A percentile compares a stretch with the other conserved stretches of the same genome.
phyloP scores from a whole-genome alignment of 441 rosid genomes.

The Pelargonium myrrhifolium region DNA sequence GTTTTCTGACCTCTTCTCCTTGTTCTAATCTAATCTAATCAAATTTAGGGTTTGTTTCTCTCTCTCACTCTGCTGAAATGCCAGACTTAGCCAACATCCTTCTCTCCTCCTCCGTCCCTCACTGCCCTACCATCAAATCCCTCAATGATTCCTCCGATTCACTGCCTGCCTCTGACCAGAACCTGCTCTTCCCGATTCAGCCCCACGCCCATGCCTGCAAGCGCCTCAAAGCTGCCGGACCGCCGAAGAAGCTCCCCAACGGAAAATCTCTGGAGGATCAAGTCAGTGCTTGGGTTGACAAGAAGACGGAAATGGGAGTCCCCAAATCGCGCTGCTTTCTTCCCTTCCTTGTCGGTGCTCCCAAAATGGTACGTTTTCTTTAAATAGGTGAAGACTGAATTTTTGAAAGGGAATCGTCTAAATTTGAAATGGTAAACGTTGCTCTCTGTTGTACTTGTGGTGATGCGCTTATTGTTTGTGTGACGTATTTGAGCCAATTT shows the following conservation, averaged over 20 bases:
- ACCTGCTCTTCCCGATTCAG: conserved; percentile 8
- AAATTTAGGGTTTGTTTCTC: neutral
- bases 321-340: conserved; percentile 30
- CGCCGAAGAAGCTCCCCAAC: conserved; percentile 25
- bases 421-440: too few relatives aligned
- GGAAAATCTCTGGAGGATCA: conserved; percentile 37
- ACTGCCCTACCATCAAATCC: conserved; percentile 32
- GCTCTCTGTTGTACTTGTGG: too few relatives aligned
- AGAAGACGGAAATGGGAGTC: conserved; percentile 36
- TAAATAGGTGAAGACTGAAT: neutral
- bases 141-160: conserved; percentile 25
- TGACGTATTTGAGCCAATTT: too few relatives aligned
- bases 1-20: too few relatives aligned
- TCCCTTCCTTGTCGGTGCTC: conserved; percentile 54
- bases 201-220: conserved; percentile 12
- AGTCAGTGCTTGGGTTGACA: conserved; percentile 37
- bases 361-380: conserved; percentile 32
- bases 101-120: conserved; percentile 37
- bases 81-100: conserved; percentile 52
- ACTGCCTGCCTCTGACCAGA: conserved; percentile 13
- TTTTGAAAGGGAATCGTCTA: too few relatives aligned
- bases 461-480: too few relatives aligned
- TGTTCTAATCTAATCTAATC: too few relatives aligned
- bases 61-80: conserved; percentile 29
- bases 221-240: conserved; percentile 16